A percentile compares a stretch with the other conserved stretches of the same genome.
These are phyloP conservation scores for Macrophomina pseudophaseolina DNA, from an alignment of 2,329 filamentous ascomycete species.

Conservation along the genomic window DNA sequence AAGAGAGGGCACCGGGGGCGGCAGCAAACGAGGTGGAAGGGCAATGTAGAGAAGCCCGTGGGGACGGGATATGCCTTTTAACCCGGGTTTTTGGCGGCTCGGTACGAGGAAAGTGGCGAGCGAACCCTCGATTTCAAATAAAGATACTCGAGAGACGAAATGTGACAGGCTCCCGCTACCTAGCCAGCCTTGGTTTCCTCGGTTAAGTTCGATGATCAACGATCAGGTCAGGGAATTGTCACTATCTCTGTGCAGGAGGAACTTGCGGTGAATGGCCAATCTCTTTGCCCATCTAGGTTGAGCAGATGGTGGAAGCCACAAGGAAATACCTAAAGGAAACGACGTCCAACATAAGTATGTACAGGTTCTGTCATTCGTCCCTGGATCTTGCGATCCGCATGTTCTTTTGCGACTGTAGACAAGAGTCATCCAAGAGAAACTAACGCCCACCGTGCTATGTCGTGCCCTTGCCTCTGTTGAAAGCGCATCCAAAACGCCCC, in stretches of 20 bases:
- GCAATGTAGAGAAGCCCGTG: neutral
- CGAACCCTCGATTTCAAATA: neutral
- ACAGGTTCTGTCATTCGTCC: neutral
- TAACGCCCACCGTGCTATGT: constrained; percentile 13
- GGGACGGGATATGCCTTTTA: neutral
- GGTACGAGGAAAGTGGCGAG: neutral
- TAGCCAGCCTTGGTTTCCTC: neutral
- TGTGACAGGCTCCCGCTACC: neutral
- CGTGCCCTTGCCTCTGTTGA: constrained; percentile 15
- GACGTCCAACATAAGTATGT: neutral
- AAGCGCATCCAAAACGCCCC: constrained; percentile 19
- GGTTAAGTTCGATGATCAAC: neutral
- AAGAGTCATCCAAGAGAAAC: neutral
- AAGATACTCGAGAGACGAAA: neutral
- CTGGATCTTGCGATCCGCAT: constrained; percentile 5
- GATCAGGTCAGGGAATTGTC: neutral
- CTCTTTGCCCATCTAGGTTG: constrained; percentile 17
- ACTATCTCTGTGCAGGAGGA: neutral
- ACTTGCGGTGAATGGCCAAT: neutral
- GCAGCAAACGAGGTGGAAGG: too few species aligned
- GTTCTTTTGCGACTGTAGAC: neutral
- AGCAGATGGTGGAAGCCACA: constrained; percentile 8
- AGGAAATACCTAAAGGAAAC: neutral
- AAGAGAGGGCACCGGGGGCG: too few species aligned
- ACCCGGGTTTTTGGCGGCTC: neutral